phyloP scores from a whole-genome alignment of 805 yeast genomes.

The Sporopachydermia quercuum region DNA sequence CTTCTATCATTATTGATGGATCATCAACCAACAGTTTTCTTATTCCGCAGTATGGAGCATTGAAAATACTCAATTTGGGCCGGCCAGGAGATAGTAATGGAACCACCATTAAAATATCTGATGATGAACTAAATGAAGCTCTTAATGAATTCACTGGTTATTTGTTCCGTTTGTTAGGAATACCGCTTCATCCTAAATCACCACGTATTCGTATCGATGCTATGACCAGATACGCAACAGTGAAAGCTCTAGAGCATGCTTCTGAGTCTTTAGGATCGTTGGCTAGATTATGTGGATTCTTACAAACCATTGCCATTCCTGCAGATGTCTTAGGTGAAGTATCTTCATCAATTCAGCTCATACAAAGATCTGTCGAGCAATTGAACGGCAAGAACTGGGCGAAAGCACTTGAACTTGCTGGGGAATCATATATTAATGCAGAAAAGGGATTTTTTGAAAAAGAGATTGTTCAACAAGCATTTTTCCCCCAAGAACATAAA shows the following conservation, averaged over 20 bases:
- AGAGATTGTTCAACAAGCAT: constrained; percentile 89
- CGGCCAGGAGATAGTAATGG: constrained; percentile 11
- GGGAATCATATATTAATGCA: constrained; percentile 46
- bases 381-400: constrained; percentile 22
- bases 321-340: constrained; percentile 49
- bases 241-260: constrained; percentile 45
- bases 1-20: constrained; percentile 25
- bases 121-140: constrained; percentile 35
- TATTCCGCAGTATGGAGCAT: constrained; percentile 88
- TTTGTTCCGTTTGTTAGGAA: constrained; percentile 57
- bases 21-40: constrained; percentile 42
- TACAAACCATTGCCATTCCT: constrained; percentile 78
- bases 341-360: constrained; percentile 28
- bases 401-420: constrained; percentile 25
- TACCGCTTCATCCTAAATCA: constrained; percentile 42
- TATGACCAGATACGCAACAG: constrained; percentile 42
- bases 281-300: constrained; percentile 47
- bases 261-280: constrained; percentile 62
- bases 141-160: constrained; percentile 65
- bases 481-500: constrained; percentile 91
- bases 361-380: constrained; percentile 23
- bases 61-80: constrained; percentile 33
- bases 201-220: constrained; percentile 52
- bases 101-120: constrained; percentile 12
- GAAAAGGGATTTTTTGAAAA: constrained; percentile 80